A percentile compares a stretch with the other conserved stretches of the same genome.
Evolutionary conservation across 2,329 filamentous ascomycete genomes (phyloP).

Genomic region (Didymella arachidicola): DNA sequence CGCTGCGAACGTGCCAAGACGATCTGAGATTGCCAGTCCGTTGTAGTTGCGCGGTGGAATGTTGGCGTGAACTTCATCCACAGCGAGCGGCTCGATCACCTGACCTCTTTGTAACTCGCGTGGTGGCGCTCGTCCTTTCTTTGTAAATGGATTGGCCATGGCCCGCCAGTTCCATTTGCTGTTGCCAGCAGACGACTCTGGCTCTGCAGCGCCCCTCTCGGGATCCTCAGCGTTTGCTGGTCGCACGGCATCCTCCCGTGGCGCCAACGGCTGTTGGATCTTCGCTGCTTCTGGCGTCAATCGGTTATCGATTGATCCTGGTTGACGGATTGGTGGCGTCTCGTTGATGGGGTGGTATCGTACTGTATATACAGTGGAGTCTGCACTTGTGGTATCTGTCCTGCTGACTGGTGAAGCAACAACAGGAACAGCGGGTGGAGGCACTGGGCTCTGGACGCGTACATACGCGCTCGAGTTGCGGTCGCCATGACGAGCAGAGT

Average conservation of each 20-base stretch:
- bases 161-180: slow-evolving; percentile 57
- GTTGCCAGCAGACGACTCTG: slow-evolving; percentile 24
- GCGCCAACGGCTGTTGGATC: slow-evolving; percentile 3
- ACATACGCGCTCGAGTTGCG: slow-evolving; percentile 40
- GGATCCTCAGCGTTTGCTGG: slow-evolving; percentile 35
- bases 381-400: slow-evolving; percentile 67
- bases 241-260: slow-evolving; percentile 17
- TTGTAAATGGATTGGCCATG: slow-evolving; percentile 65
- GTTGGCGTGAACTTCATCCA: slow-evolving; percentile 46
- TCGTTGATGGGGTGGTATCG: slow-evolving; percentile 66
- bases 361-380: slow-evolving; percentile 70
- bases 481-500: slow-evolving; percentile 33
- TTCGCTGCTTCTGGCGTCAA: slow-evolving; percentile 18
- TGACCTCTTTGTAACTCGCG: slow-evolving; percentile 66
- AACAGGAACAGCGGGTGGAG: slow-evolving; percentile 54
- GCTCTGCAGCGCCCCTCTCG: slow-evolving; percentile 37
- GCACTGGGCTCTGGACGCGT: slow-evolving; percentile 47
- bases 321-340: slow-evolving; percentile 36
- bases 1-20: slow-evolving; percentile 59
- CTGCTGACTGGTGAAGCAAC: slow-evolving; percentile 65
- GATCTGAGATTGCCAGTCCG: slow-evolving; percentile 54
- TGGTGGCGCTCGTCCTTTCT: slow-evolving; percentile 65
- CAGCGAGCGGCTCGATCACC: slow-evolving; percentile 54
- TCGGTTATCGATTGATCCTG: slow-evolving; percentile 29
- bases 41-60: slow-evolving; percentile 55